Percentiles rank a stretch among this genome's conserved stretches.
phyloP scores from a whole-genome alignment of 129 eudicot genomes.

The Solidago caesia region DNA sequence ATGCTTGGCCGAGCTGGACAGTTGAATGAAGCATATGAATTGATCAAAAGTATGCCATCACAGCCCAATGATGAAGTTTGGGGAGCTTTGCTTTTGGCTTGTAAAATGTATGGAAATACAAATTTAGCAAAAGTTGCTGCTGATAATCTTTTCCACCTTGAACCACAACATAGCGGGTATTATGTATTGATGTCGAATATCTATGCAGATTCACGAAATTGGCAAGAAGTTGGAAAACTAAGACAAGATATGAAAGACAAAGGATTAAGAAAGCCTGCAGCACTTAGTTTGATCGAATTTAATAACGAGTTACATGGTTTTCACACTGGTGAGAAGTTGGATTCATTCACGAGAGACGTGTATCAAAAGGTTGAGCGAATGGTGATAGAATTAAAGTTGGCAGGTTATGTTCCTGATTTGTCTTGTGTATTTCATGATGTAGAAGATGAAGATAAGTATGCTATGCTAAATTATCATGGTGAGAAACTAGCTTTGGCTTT shows the following conservation, averaged over 20 bases:
- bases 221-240: conserved; percentile 42
- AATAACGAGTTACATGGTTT: conserved; percentile 36
- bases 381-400: conserved; percentile 36
- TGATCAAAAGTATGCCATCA: conserved; percentile 52
- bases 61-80: conserved; percentile 60
- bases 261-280: conserved; percentile 48
- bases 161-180: conserved; percentile 58
- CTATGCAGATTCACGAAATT: conserved; percentile 42
- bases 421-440: conserved; percentile 47
- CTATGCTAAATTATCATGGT: conserved; percentile 34
- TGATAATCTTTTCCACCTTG: conserved; percentile 46
- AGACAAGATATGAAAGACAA: conserved; percentile 39
- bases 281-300: conserved; percentile 34
- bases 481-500: conserved; percentile 47
- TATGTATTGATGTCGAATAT: conserved; percentile 58
- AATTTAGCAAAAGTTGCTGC: conserved; percentile 61
- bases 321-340: conserved; percentile 34
- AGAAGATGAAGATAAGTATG: conserved; percentile 42
- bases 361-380: conserved; percentile 29
- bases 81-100: conserved; percentile 76
- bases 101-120: conserved; percentile 47
- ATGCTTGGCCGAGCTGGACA: conserved; percentile 70
- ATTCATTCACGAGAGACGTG: conserved; percentile 23
- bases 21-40: conserved; percentile 62
- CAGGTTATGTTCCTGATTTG: conserved; percentile 35